Evolutionary conservation across 768 basidiomycete genomes (phyloP).

Genomic region (Lentinula guzmanii): DNA sequence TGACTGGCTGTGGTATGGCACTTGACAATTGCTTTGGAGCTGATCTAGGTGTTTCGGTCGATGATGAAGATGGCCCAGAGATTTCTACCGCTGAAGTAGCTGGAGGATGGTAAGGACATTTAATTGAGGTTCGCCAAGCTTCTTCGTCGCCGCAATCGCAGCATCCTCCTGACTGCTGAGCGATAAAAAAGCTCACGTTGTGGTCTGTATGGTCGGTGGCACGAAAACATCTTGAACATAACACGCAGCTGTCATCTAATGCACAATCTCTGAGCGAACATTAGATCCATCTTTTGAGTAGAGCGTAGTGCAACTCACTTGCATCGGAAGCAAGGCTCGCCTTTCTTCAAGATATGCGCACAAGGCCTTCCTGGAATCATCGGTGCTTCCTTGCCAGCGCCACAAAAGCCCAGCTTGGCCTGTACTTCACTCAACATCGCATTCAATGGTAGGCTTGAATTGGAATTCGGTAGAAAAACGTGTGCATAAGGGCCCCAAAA

Average conservation of each 20-base stretch:
- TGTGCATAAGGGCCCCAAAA: constrained; percentile 77
- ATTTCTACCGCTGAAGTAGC: constrained; percentile 20
- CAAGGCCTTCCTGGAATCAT: constrained; percentile 70
- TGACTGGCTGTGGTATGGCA: constrained; percentile 51
- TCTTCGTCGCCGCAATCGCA: constrained; percentile 94
- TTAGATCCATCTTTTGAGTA: background rate
- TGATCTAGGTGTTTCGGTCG: constrained; percentile 34
- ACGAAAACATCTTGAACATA: constrained; percentile 88
- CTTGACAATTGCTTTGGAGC: constrained; percentile 34
- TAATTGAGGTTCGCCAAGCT: constrained; percentile 68
- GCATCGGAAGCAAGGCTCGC: constrained; percentile 92
- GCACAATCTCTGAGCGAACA: constrained; percentile 71
- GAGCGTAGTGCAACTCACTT: constrained; percentile 49
- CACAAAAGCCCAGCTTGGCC: constrained; percentile 45
- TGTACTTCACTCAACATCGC: constrained; percentile 69
- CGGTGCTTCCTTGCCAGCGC: constrained; percentile 55
- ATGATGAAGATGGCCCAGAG: constrained; percentile 5
- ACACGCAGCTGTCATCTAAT: constrained; percentile 81
- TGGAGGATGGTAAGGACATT: constrained; percentile 75
- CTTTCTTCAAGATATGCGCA: constrained; percentile 82
- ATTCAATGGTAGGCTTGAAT: constrained; percentile 56
- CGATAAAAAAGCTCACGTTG: constrained; percentile 90
- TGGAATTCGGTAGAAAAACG: constrained; percentile 65
- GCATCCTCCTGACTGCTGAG: constrained; percentile 86
- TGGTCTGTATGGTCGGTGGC: constrained; percentile 82